Evolutionary conservation across 2,329 filamentous ascomycete genomes (phyloP), one percentile per base, ranked within the genome.

Genomic region (Raffaelea albimanens): DNA sequence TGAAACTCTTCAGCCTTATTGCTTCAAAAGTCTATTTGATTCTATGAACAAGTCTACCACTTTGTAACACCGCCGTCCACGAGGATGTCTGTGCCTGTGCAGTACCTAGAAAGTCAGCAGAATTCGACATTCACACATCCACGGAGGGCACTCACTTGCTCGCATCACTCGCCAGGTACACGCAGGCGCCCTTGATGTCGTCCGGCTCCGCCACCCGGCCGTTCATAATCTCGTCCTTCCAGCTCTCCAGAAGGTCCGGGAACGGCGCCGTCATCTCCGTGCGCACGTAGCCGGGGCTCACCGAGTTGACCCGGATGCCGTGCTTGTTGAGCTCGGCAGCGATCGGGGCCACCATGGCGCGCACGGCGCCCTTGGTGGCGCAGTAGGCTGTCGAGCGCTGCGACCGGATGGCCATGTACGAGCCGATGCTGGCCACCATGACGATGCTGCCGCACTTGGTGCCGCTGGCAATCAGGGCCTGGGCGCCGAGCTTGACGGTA

Each of bases 221-320:
- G 54, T 88, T 70, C 83, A 88, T 87, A 59, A 87, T 88, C 65
- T 86, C 79, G 48, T 70, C 76, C 46, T 82, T 76, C 84, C 85
- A 89, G 47, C 77, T 73, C 44, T 67, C 61, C 46, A 61, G 62
- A 34, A 72, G 63, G 33, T 82, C 80, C 0, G 85, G 84, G 19
- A 78, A 82, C 55, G 85, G 73, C 52, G 80, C 70, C 0, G 87
- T 83, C 85, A 89, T 89, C 1, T 80, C 76, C 2, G 80, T 84
- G 5, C 81, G 65, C 50, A 85, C 83, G 54, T 84, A 81, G 0
- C 83, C 82, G 0, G 83, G 82, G 40, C 77, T 82, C 73, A 54
- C 42, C 23, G 78, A 83, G 62, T 86, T 86, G 47, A 86, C 77
- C 0, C 82, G 69, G 51, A 86, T 83, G 4, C 76, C 76, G 1